A percentile compares a stretch with the other conserved stretches of the same genome.
Evolutionary conservation across 179 eudicot genomes (phyloP).

Genomic region (Drosera spatulata): DNA sequence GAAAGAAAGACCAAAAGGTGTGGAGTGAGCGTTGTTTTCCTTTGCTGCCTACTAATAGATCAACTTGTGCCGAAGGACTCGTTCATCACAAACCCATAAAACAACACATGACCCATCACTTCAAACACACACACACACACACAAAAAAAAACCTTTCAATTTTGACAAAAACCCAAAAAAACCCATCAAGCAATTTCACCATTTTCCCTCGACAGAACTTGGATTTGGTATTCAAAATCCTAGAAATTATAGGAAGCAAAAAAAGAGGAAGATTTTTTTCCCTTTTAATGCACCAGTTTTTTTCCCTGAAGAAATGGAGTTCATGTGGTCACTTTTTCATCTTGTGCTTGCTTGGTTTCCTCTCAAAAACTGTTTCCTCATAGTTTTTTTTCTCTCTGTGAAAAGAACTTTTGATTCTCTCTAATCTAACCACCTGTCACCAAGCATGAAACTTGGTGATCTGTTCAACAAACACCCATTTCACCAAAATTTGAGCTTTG

Average conservation of each 20-base stretch:
- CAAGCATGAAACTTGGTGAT: constrained; percentile 45
- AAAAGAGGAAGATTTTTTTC: not conserved
- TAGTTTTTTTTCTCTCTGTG: constrained; percentile 5
- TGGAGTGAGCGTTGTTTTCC: constrained; percentile 3
- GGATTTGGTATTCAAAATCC: not conserved
- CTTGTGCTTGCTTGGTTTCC: constrained; percentile 7
- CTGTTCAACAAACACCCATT: constrained; percentile 22
- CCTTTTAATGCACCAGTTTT: too few relatives aligned
- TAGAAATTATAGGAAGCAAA: not conserved
- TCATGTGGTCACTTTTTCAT: constrained; percentile 11
- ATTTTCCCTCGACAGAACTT: too few relatives aligned
- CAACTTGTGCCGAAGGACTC: constrained; percentile 3
- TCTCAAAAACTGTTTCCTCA: constrained; percentile 16
- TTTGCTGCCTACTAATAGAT: not conserved
- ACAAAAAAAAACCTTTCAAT: constrained; percentile 1
- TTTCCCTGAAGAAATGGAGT: constrained; percentile 16
- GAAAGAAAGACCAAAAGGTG: not conserved
- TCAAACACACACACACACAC: not conserved
- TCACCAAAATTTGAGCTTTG: not conserved
- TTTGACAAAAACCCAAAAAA: not conserved
- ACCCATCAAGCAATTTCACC: too few relatives aligned
- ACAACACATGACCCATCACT: constrained; percentile 6
- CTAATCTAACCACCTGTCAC: constrained; percentile 19
- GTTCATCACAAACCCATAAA: constrained; percentile 14
- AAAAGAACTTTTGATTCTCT: constrained; percentile 4